These are phyloP conservation scores for Pestalotiopsis fici DNA, from an alignment of 2,329 filamentous ascomycete species.

Conservation along the genomic window DNA sequence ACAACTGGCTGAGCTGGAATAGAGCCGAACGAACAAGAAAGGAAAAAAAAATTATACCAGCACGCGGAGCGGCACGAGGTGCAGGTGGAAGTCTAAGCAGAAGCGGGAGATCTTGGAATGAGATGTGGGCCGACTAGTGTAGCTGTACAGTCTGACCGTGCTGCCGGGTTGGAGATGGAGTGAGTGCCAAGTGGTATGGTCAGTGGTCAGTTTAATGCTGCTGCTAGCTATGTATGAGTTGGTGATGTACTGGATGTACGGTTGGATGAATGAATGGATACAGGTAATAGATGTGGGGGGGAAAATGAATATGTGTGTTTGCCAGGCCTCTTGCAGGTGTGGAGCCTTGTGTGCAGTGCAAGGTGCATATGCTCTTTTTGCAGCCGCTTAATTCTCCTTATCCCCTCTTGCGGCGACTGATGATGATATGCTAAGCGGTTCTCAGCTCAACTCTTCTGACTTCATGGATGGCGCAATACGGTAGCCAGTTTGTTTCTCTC, in stretches of 20 bases:
- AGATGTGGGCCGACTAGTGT: slow-evolving; percentile 28
- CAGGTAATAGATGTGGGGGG: background rate
- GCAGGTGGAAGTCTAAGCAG: slow-evolving; percentile 25
- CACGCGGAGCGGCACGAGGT: slow-evolving; percentile 35
- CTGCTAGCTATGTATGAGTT: background rate
- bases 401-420: background rate
- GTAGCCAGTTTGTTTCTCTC: too few relatives aligned
- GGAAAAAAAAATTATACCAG: slow-evolving; percentile 13
- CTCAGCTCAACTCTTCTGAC: too few relatives aligned
- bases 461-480: too few relatives aligned
- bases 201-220: background rate
- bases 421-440: too few relatives aligned
- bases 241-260: background rate
- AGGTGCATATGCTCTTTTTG: background rate
- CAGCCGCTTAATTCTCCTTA: background rate
- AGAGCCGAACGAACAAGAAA: background rate
- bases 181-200: slow-evolving; percentile 18
- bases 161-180: slow-evolving; percentile 22
- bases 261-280: too few relatives aligned
- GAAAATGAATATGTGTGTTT: background rate
- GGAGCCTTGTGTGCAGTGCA: background rate
- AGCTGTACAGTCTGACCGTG: slow-evolving; percentile 22
- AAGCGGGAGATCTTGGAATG: slow-evolving; percentile 32
- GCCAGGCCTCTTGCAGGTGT: background rate
- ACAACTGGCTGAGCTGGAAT: slow-evolving; percentile 22